Conservation (phyloP, 1,284 basidiomycete species). For the Heterobasidion occidentale region DNA sequence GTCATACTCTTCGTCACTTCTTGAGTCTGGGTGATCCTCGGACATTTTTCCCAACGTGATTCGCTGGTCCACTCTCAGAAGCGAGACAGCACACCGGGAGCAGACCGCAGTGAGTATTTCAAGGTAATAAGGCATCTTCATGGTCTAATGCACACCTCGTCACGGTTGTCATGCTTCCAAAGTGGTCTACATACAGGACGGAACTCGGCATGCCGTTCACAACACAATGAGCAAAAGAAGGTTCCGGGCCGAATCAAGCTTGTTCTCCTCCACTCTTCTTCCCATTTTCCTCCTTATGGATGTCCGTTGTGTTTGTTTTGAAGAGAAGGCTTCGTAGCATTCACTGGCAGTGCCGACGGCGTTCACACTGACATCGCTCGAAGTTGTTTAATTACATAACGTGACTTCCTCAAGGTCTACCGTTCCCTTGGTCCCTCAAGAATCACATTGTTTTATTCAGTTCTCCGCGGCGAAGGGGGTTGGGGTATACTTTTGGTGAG, state of each 20-base stretch:
- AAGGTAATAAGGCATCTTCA: too few relatives aligned
- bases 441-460: neutral
- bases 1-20: neutral
- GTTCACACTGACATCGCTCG: neutral
- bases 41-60: neutral
- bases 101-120: too few relatives aligned
- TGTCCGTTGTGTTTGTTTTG: neutral
- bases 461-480: constrained; percentile 4
- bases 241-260: neutral
- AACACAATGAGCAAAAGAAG: neutral
- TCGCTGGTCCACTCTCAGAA: too few relatives aligned
- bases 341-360: neutral
- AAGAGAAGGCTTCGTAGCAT: neutral
- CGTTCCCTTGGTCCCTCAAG: neutral
- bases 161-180: too few relatives aligned
- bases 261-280: neutral
- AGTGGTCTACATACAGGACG: too few relatives aligned
- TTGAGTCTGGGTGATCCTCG: neutral
- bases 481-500: neutral
- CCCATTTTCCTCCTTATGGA: neutral
- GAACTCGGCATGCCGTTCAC: neutral
- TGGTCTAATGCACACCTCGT: too few relatives aligned
- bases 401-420: neutral
- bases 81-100: too few relatives aligned
- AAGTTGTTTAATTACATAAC: neutral